Evolutionary conservation across 495 filamentous ascomycete genomes (phyloP), one percentile per base, ranked within the genome.

Genomic region (Aspergillus kassunensis): DNA sequence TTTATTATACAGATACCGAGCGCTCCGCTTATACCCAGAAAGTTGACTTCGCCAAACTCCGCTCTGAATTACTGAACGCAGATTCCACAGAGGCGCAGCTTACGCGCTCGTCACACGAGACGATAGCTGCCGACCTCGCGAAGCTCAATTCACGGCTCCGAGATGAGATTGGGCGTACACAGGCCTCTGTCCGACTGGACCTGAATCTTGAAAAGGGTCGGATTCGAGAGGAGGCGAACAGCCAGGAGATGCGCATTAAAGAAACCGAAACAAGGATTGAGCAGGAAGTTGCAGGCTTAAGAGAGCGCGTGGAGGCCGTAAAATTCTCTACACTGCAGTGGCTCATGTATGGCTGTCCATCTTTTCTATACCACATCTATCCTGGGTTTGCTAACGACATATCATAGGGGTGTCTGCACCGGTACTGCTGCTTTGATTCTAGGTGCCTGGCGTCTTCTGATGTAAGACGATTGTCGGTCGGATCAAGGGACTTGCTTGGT

Each of bases 241-340:
- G 88, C 57, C 93, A 97, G 74, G 93, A 97, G 71, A 79, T 99
- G 73, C 95, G 96, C 73, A 90, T 99, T 57, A 96, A 96, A 75
- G 93, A 99, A 78, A 97, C 95, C 15, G 93, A 99, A 70, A 95
- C 91, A 40, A 81, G 93, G 65, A 97, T 99, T 69, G 93, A 99
- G 75, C 93, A 97, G 73, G 93, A 97, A 73, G 91, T 93, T 34
- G 93, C 93, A 19, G 88, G 86, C 18, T 65, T 99, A 58, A 75
- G 89, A 54, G 93, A 97, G 72, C 83, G 92, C 69, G 76, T 99
- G 27, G 95, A 97, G 75, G 89, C 88, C 49, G 93, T 99, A 54
- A 97, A 99, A 74, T 97, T 97, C 68, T 87, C 88, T 59, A 97
- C 95, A 39, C 67, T 99, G 64, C 95, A 97, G 73, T 99, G 93